Evolutionary conservation across 768 basidiomycete species (phyloP).

Genomic region (Phanerochaete carnosa): DNA sequence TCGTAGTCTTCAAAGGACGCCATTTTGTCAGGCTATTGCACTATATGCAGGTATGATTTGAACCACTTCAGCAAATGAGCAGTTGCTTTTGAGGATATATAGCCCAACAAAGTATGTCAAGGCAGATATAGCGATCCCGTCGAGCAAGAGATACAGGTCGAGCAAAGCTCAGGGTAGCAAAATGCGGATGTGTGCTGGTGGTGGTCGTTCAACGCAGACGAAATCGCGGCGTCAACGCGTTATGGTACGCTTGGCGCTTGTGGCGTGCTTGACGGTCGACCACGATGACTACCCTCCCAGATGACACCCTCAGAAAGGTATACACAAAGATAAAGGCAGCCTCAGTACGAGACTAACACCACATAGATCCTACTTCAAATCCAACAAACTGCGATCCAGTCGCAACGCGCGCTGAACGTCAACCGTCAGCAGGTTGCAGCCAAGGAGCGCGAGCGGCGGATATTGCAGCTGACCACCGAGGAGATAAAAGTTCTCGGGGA

Average conservation of each 20-base stretch:
- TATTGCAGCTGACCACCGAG: conserved; percentile 83
- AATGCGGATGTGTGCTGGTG: neutral
- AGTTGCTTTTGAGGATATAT: neutral
- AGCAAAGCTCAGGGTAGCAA: neutral
- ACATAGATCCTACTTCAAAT: conserved; percentile 87
- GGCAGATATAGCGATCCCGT: neutral
- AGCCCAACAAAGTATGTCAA: neutral
- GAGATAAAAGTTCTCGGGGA: conserved; percentile 72
- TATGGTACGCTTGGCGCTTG: neutral
- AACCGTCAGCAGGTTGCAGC: conserved; percentile 70
- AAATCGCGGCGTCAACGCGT: conserved; percentile 11
- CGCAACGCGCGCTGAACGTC: conserved; percentile 72
- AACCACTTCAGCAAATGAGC: neutral
- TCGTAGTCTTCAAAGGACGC: conserved; percentile 76
- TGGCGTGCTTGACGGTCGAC: neutral
- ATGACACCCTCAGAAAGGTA: conserved; percentile 83
- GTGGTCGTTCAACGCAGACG: neutral
- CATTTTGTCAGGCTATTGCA: conserved; percentile 29
- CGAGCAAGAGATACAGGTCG: neutral
- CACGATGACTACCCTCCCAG: conserved; percentile 37
- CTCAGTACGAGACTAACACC: neutral
- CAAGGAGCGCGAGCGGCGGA: conserved; percentile 88
- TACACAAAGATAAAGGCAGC: neutral
- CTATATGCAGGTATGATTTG: neutral
- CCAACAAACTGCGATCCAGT: conserved; percentile 85